Conservation (phyloP, 1,139 yeast species). For the Schizosaccharomyces versatilis region DNA sequence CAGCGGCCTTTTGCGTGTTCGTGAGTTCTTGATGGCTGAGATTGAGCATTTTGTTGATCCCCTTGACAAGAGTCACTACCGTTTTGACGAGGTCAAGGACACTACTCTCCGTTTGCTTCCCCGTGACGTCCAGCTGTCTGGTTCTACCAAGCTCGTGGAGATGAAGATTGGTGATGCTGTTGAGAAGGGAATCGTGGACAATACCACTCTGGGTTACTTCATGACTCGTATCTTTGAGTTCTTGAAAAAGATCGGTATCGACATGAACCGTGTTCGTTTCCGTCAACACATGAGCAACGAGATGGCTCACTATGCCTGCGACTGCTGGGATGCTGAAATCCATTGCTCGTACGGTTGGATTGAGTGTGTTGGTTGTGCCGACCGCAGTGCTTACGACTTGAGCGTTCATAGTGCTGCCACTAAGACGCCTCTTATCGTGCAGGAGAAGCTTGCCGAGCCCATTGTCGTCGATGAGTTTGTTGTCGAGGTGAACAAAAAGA, state of each 20-base stretch:
- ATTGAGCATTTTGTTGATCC: conserved; percentile 98
- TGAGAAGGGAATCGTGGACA: conserved; percentile 65
- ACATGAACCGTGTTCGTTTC: conserved; percentile 63
- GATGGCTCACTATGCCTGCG: conserved; percentile 99
- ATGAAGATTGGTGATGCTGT: conserved; percentile 82
- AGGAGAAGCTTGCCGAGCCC: conserved; percentile 74
- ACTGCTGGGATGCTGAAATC: conserved; percentile 99
- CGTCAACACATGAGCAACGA: conserved; percentile 97
- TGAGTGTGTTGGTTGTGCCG: conserved; percentile 99
- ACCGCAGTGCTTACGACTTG: conserved; percentile 93
- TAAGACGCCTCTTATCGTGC: conserved; percentile 79
- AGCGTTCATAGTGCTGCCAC: conserved; percentile 89
- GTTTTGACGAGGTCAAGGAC: conserved; percentile 56
- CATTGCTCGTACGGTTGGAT: conserved; percentile 91
- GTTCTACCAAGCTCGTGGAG: conserved; percentile 45
- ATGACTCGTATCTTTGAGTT: conserved; percentile 77
- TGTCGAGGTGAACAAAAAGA: conserved; percentile 72
- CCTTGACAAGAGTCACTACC: conserved; percentile 54
- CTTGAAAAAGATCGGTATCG: conserved; percentile 75
- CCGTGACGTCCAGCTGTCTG: conserved; percentile 66
- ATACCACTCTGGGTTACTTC: conserved; percentile 91
- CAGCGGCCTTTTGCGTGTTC: conserved; percentile 88
- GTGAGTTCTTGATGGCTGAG: conserved; percentile 98
- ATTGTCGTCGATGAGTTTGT: conserved; percentile 61
- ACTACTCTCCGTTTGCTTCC: conserved; percentile 59